Evolutionary conservation across 139 green algal species (phyloP), one percentile per base, ranked within the genome.

Genomic region (Raphidocelis subcapitata): DNA sequence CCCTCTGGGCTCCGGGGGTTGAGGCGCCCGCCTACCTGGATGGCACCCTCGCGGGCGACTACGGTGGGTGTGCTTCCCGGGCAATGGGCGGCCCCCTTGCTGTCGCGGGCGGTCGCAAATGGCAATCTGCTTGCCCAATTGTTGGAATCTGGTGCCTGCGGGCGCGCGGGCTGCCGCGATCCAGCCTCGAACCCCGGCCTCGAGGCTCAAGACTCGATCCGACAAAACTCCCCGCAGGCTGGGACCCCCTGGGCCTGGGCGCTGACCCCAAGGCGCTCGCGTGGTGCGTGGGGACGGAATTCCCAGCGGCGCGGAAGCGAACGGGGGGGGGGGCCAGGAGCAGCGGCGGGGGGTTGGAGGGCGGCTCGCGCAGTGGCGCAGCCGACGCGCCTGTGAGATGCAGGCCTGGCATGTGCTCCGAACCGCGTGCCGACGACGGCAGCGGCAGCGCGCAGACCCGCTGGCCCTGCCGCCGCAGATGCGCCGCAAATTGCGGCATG

Each of bases 181-280:
- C 29, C 62, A 52, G 10, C 46, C 37, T 37, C 37, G 52, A 33
- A 8, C 8, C 36, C 14, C 20, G 26, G 64, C 37, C 37, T 37
- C 64, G 33, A 41, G 33, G 18, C 49, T 57, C 49, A 57, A n/a
- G 18, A n/a, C 49, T 57, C 49, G 49, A 57, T 57, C 18, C 20
- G 3, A 44, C 37, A 47, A 60, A 41, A 32, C 52, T 15, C 73
- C 84, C 76, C 85, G 79, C 68, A 49, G 87, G 90, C 49, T 94
- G 86, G 67, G 91, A 95, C 72, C 91, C 90, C 33, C 77, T 94
- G 16, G 79, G 79, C 51, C 87, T 96, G 46, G 90, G 81, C 44
- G 81, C 82, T 29, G 81, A 96, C 79, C 82, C 85, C 21, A 62
- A 76, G 5, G 87, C 91, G 2, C 89, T 97, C 28, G 74, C 82